A percentile compares a stretch with the other conserved stretches of the same genome.
Conservation (phyloP, 2,329 filamentous ascomycete genomes). For the Tetracladium maxilliforme region DNA sequence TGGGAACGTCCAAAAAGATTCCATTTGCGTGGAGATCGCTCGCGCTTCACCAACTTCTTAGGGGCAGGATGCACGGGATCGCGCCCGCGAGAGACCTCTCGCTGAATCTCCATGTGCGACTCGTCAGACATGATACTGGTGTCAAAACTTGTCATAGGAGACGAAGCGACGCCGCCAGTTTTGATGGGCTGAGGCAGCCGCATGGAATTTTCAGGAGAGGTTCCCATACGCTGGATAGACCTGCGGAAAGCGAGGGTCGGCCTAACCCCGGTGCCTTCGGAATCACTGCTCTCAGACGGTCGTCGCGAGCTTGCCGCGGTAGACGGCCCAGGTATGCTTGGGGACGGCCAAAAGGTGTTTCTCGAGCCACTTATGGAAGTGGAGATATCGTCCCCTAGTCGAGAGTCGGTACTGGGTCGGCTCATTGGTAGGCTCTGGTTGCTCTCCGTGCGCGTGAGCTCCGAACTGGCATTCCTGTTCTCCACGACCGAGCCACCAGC, state of each 20-base stretch:
- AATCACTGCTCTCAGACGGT: conserved; percentile 40
- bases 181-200: conserved; percentile 38
- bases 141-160: conserved; percentile 40
- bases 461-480: conserved; percentile 38
- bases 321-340: too few relatives aligned
- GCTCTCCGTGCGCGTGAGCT: conserved; percentile 32
- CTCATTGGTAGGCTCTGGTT: conserved; percentile 26
- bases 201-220: conserved; percentile 24
- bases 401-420: conserved; percentile 28
- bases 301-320: conserved; percentile 8
- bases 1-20: conserved; percentile 46
- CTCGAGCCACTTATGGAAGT: too few relatives aligned
- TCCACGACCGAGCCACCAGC: conserved; percentile 44
- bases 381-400: too few relatives aligned
- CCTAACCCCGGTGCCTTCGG: conserved; percentile 29
- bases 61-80: conserved; percentile 15
- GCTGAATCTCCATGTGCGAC: conserved; percentile 26
- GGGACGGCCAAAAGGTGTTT: conserved; percentile 38
- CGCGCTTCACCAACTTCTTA: conserved; percentile 40
- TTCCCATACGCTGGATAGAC: conserved; percentile 34
- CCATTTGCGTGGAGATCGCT: conserved; percentile 42
- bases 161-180: conserved; percentile 19
- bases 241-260: conserved; percentile 38
- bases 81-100: conserved; percentile 17
- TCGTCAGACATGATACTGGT: conserved; percentile 43